Evolutionary conservation across 2,329 filamentous ascomycete species (phyloP).

Genomic region (Scortechinia acanthostroma): DNA sequence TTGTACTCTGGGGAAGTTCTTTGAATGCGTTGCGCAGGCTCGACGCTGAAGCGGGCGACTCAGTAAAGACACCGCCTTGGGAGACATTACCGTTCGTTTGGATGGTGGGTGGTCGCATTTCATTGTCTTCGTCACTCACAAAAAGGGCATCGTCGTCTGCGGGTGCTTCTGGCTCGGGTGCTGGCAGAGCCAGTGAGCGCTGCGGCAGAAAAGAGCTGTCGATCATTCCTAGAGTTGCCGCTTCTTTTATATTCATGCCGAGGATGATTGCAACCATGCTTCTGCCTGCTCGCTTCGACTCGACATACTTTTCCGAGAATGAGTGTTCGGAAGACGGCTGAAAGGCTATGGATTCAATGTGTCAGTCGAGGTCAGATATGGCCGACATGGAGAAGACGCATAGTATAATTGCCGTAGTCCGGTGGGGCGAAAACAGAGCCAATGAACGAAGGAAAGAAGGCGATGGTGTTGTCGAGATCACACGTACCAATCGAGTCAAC

Average conservation of each 20-base stretch:
- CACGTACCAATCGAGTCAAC: constrained; percentile 36
- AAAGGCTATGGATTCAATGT: constrained; percentile 18
- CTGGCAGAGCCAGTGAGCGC: constrained; percentile 6
- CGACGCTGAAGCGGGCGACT: too few species aligned
- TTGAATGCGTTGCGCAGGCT: too few species aligned
- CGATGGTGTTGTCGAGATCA: not conserved
- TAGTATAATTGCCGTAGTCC: too few species aligned
- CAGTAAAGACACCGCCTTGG: too few species aligned
- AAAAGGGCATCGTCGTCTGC: constrained; percentile 17
- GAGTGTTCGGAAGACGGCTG: constrained; percentile 36
- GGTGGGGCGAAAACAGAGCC: not conserved
- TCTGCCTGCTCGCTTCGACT: constrained; percentile 46
- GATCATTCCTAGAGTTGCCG: constrained; percentile 37
- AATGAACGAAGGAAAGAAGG: not conserved
- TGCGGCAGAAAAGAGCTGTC: constrained; percentile 24
- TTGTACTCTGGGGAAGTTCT: too few species aligned
- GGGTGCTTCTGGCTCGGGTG: not conserved
- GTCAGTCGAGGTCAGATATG: constrained; percentile 8
- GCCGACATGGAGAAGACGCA: constrained; percentile 2
- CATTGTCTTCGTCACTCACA: constrained; percentile 17
- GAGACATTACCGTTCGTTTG: too few species aligned
- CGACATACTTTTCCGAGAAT: constrained; percentile 44
- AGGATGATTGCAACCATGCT: constrained; percentile 46
- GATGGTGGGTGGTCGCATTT: constrained; percentile 11
- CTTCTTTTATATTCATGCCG: constrained; percentile 42